phyloP scores from a whole-genome alignment of 1,139 yeast species.

The Arxiozyma heterogenica region DNA sequence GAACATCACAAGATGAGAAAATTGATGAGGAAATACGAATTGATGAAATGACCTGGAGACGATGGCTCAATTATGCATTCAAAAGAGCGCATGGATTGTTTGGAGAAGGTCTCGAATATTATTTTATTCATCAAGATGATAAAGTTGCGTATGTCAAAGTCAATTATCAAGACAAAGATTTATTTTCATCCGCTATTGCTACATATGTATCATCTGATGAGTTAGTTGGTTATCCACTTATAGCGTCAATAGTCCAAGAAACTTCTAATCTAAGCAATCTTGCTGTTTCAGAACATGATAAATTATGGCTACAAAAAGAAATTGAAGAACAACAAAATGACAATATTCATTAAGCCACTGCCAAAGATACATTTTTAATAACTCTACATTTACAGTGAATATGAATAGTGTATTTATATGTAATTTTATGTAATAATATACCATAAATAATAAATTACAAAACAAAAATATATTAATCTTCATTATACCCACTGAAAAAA shows the following conservation, averaged over 20 bases:
- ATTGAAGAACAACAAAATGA: conserved; percentile 18
- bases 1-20: conserved; percentile 18
- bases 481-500: conserved; percentile 34
- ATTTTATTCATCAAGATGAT: conserved; percentile 22
- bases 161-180: conserved; percentile 23
- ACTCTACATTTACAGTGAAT: not conserved
- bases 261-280: conserved; percentile 11
- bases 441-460: not conserved
- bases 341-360: not conserved
- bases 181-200: conserved; percentile 27
- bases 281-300: conserved; percentile 18
- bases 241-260: conserved; percentile 16
- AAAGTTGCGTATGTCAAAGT: conserved; percentile 24
- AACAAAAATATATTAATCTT: not conserved
- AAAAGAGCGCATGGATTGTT: conserved; percentile 33
- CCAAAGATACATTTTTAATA: not conserved
- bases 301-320: conserved; percentile 23
- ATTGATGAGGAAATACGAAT: conserved; percentile 17
- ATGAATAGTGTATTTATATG: not conserved
- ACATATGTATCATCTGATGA: conserved; percentile 26
- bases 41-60: conserved; percentile 34
- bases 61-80: conserved; percentile 29
- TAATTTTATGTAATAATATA: not conserved
- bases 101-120: conserved; percentile 33
- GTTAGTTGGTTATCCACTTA: conserved; percentile 21